Percentiles rank a stretch among this genome's conserved stretches.
Conservation (phyloP, 768 basidiomycete genomes). For the Suillus bovinus region DNA sequence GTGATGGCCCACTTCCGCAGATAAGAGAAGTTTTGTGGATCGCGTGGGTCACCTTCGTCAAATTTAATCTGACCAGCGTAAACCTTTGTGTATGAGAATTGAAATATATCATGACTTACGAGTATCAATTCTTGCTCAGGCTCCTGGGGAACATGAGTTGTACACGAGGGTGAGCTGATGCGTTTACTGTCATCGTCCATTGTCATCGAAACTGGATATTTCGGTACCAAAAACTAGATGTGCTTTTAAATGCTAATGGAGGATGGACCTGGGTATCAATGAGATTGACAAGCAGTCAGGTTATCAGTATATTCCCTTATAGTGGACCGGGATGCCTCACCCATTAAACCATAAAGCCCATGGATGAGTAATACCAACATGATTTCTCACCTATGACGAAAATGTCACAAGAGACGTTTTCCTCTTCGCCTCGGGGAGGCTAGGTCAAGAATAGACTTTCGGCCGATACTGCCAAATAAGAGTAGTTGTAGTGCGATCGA, state of each 20-base stretch:
- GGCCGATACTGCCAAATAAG: background rate
- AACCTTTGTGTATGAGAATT: constrained; percentile 1
- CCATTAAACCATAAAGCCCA: background rate
- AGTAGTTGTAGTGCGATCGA: background rate
- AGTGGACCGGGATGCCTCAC: background rate
- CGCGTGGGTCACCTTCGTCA: constrained; percentile 31
- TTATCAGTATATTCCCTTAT: background rate
- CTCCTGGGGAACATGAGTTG: background rate
- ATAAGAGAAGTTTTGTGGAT: constrained; percentile 35
- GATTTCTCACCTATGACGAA: background rate
- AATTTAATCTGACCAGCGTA: constrained; percentile 32
- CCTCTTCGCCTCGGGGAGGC: background rate
- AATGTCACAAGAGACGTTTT: background rate
- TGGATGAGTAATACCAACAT: background rate
- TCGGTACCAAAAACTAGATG: background rate
- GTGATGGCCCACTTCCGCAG: constrained; percentile 38
- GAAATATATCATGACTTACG: constrained; percentile 10
- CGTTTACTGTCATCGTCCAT: background rate
- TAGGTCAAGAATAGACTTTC: constrained; percentile 1
- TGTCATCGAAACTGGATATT: background rate
- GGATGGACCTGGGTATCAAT: background rate
- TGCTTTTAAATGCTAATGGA: background rate
- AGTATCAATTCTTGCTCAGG: constrained; percentile 16
- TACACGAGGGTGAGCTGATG: background rate
- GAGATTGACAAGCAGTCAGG: background rate